Percentiles rank a stretch among this genome's conserved stretches.
Conservation (phyloP, 257 asterid genomes). For the Gentiana macrophylla region DNA sequence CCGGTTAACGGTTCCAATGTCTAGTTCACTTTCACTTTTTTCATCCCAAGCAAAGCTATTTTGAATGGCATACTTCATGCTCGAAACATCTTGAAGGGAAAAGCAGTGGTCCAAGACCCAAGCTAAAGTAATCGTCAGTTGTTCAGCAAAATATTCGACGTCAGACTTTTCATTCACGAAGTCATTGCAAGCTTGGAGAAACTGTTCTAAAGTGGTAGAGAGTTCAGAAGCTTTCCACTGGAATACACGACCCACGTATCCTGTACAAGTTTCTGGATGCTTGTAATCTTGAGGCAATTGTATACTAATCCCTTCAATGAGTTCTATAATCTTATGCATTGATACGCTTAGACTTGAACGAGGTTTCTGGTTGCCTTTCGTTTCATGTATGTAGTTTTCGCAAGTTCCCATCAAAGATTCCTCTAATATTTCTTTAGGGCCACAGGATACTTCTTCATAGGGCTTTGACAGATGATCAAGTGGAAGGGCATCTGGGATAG, state of each 20-base stretch:
- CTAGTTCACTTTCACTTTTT: constrained; percentile 50
- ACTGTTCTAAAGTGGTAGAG: constrained; percentile 30
- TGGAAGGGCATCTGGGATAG: constrained; percentile 10
- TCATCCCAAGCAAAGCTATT: constrained; percentile 60
- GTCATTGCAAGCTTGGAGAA: constrained; percentile 45
- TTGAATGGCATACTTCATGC: constrained; percentile 55
- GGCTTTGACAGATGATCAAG: constrained; percentile 8
- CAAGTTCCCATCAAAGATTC: constrained; percentile 15
- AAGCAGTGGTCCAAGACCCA: constrained; percentile 81
- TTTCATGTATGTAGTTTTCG: constrained; percentile 11
- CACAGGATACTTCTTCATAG: constrained; percentile 9
- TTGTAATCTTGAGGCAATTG: constrained; percentile 30
- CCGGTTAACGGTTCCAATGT: constrained; percentile 29
- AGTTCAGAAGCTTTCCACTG: constrained; percentile 74
- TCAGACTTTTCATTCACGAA: constrained; percentile 39
- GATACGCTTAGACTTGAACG: constrained; percentile 28
- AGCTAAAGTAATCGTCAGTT: constrained; percentile 46
- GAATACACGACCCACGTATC: constrained; percentile 45
- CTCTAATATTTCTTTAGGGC: constrained; percentile 13
- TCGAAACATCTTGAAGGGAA: constrained; percentile 75
- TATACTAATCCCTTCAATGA: constrained; percentile 54
- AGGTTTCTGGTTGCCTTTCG: constrained; percentile 19
- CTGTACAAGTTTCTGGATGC: constrained; percentile 27
- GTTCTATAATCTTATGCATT: constrained; percentile 44
- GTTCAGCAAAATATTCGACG: constrained; percentile 40